These are phyloP conservation scores for Trichoderma erinaceum DNA, from an alignment of 495 filamentous ascomycete genomes.

Conservation along the genomic window DNA sequence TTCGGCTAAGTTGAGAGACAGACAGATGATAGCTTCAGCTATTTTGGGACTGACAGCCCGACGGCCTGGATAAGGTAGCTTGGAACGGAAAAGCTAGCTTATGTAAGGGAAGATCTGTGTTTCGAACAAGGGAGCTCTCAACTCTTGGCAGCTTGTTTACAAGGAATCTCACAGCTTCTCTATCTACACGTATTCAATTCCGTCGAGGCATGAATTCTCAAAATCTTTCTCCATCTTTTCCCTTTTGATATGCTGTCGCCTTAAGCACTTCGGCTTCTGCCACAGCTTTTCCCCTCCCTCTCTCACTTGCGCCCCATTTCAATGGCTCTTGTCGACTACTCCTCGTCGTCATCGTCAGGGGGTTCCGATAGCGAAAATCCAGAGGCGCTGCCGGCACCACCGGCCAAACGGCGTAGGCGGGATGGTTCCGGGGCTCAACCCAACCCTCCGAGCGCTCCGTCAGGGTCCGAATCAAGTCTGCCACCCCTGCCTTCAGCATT, in stretches of 20 bases:
- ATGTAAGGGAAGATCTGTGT: not conserved
- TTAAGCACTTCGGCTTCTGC: not conserved
- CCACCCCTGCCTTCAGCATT: conserved; percentile 81
- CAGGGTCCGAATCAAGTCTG: conserved; percentile 30
- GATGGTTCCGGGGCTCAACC: not conserved
- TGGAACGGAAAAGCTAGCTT: not conserved
- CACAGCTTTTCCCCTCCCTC: not conserved
- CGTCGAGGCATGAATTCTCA: not conserved
- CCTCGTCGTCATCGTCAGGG: conserved; percentile 57
- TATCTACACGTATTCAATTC: no score
- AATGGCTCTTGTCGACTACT: conserved; percentile 68
- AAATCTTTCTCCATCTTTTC: not conserved
- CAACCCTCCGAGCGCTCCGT: conserved; percentile 1
- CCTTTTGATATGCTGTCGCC: not conserved
- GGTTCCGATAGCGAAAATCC: conserved; percentile 25
- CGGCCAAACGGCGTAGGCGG: conserved; percentile 18
- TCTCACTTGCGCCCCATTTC: not conserved
- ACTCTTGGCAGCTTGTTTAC: not conserved
- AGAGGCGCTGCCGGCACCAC: conserved; percentile 14
- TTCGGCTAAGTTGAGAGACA: not conserved
- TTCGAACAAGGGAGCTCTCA: not conserved
- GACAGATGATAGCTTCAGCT: not conserved
- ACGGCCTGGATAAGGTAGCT: not conserved
- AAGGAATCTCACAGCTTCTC: no score
- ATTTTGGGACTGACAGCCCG: no score